Evolutionary conservation across 257 asterid genomes (phyloP), one percentile per base, ranked within the genome.

Genomic region (Ajuga chamaepitys): DNA sequence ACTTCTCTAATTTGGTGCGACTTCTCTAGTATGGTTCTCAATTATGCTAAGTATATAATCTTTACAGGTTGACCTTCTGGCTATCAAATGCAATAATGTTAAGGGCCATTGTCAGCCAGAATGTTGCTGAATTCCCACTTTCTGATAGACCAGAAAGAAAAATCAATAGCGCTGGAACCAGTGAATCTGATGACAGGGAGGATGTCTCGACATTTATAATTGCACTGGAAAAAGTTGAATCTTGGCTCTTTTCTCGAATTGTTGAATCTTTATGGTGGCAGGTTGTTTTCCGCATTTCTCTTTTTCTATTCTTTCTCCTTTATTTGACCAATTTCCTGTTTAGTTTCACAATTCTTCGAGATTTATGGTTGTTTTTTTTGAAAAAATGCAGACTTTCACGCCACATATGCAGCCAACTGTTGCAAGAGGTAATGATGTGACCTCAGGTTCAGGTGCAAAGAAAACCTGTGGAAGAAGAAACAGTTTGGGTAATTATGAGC

Each of bases 211-310:
- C 89, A 45, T 86, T 88, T 74, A 75, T 77, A 60, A 66, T 65
- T 60, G 95, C 96, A 28, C 70, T 88, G 64, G 96, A 88, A 67
- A 87, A 81, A 73, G 78, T 86, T 44, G 98, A 91, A 83, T 84
- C 95, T 66, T 91, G 98, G 98, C 85, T 91, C 65, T 91, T 91
- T 72, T 85, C 92, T 74, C 85, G 95, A 69, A 83, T 87, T 58
- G 89, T 88, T 9, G 91, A 91, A 81, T 91, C 96, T 30, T 50
- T 91, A 37, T 91, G 98, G 98, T 91, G 98, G 98, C 98, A 91
- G 98, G 98, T 91, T 64, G 17, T 66, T 66, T 62, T 67, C 48
- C 20, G 21, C 14, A 57, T 79, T 54, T 58, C 60, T 61, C 28
- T 70, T 40, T 30, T 11, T 14, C 20, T 28, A n/a, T 32, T 28